A percentile compares a stretch with the other conserved stretches of the same genome.
Evolutionary conservation across 2,329 filamentous ascomycete species (phyloP).

Genomic region (Lachnellula hyalina): DNA sequence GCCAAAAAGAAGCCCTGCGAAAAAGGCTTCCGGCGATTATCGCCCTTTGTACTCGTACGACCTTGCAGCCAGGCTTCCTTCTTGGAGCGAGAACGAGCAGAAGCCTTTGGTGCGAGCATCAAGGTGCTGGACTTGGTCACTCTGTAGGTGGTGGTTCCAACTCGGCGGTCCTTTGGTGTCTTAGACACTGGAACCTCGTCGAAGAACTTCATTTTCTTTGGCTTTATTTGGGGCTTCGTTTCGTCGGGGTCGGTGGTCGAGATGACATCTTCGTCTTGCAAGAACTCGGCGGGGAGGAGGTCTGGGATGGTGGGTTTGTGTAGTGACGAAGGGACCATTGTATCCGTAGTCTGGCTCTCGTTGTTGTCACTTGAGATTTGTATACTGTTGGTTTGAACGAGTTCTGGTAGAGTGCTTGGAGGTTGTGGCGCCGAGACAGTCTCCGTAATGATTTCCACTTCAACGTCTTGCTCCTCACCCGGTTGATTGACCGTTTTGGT

Average conservation of each 20-base stretch:
- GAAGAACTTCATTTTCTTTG: constrained; percentile 27
- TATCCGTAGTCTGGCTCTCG: not conserved
- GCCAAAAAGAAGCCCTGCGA: constrained; percentile 21
- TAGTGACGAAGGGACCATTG: not conserved
- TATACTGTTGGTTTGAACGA: not conserved
- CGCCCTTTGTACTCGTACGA: constrained; percentile 13
- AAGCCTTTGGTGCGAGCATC: constrained; percentile 26
- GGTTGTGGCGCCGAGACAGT: not conserved
- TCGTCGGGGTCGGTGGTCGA: not conserved
- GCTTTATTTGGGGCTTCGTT: not conserved
- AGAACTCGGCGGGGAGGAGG: constrained; percentile 26
- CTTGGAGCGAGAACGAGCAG: constrained; percentile 15
- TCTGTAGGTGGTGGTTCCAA: constrained; percentile 28
- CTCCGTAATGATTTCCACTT: constrained; percentile 1
- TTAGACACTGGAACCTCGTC: constrained; percentile 20
- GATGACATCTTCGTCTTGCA: constrained; percentile 23
- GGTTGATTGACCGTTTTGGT: not conserved
- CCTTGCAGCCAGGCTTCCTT: constrained; percentile 30
- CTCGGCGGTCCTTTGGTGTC: constrained; percentile 23
- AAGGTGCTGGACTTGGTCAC: constrained; percentile 18
- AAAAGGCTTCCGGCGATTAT: constrained; percentile 20
- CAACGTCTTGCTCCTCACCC: constrained; percentile 7
- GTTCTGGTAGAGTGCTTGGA: not conserved
- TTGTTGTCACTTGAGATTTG: not conserved
- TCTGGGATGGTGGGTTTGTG: constrained; percentile 19